A percentile compares a stretch with the other conserved stretches of the same genome.
These are phyloP conservation scores for Fusarium sp. DNA, from an alignment of 2,329 filamentous ascomycete species.

Conservation along the genomic window DNA sequence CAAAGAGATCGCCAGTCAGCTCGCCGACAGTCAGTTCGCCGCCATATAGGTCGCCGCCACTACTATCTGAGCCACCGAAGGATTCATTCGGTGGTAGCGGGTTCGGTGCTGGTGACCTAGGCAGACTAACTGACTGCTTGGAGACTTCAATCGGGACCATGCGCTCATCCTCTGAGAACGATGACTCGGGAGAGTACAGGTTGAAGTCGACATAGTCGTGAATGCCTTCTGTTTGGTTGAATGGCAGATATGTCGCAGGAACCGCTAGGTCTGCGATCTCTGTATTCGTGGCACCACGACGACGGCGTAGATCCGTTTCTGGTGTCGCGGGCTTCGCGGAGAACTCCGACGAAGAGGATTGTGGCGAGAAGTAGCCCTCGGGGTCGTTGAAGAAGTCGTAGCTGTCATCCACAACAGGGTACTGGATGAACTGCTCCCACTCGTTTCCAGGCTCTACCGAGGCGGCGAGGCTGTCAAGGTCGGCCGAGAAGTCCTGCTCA, in stretches of 20 bases:
- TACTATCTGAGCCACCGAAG: slow-evolving; percentile 15
- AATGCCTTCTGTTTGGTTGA: slow-evolving; percentile 42
- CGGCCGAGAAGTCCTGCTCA: slow-evolving; percentile 44
- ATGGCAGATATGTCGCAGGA: slow-evolving; percentile 42
- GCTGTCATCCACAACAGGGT: slow-evolving; percentile 57
- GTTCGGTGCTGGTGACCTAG: slow-evolving; percentile 32
- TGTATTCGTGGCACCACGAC: slow-evolving; percentile 7
- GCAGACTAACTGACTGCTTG: slow-evolving; percentile 39
- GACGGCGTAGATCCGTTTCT: slow-evolving; percentile 38
- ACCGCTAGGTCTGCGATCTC: slow-evolving; percentile 19
- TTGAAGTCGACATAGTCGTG: slow-evolving; percentile 69
- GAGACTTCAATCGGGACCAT: slow-evolving; percentile 53
- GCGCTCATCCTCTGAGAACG: slow-evolving; percentile 65
- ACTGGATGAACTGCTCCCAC: slow-evolving; percentile 65
- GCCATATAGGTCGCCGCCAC: slow-evolving; percentile 10
- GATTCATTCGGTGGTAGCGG: slow-evolving; percentile 29
- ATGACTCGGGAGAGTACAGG: slow-evolving; percentile 67
- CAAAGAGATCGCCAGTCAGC: slow-evolving; percentile 11
- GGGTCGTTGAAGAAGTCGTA: slow-evolving; percentile 65
- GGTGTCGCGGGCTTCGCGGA: slow-evolving; percentile 49
- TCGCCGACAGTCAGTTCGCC: not conserved
- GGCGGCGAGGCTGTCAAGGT: slow-evolving; percentile 40
- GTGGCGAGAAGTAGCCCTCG: slow-evolving; percentile 60
- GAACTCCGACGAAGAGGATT: slow-evolving; percentile 50
- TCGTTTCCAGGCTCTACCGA: slow-evolving; percentile 47